Base-by-base conservation (phyloP, 495 filamentous ascomycete species). In the Talaromyces adpressus region DNA sequence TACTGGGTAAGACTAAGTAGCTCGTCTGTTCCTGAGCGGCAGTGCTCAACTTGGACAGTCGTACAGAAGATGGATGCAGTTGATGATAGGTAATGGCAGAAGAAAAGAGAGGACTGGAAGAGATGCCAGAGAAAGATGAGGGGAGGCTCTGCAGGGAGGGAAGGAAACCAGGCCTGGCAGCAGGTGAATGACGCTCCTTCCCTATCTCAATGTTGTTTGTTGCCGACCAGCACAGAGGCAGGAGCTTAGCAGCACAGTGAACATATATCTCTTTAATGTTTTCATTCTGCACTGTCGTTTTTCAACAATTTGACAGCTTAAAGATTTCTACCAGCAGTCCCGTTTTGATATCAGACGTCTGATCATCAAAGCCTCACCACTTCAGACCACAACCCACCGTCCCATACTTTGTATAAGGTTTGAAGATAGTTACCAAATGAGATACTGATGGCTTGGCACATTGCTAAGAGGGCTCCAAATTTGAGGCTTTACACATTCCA, bases 1-100 rank as follows among this genome's bases (percentile, higher is more conserved):
- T 54, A 54, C 23, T 54, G 51, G 45, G 8, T 54, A 54, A 54
- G 51, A 54, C 51, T 54, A 54, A 20, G 51, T 29, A 54, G 51
- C 9, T 49, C 18, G 16, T 49, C 45, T 49, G n/a, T 49, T 45
- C 11, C 36, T 18, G 45, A 49, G 45, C n/a, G 6, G n/a, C 14
- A 18, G 39, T 20, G 45, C 45, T 22, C n/a, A 9, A 9, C 4
- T 47, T 47, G 41, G 12, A 49, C 45, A 49, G 45, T 12, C 8
- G 59, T 36, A 30, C 56, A 20, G 14, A 20, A 12, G 62, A 45
- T 57, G 14, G 32, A 39, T 25, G 36, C 20, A 63, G 25, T 9
- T 18, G 45, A 56, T 18, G 57, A 59, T 22, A 22, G 30, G 25
- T 29, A 41, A 36, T 59, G 6, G 30, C 18, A 30, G 12, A 16